A percentile compares a stretch with the other conserved stretches of the same genome.
Evolutionary conservation across 2,329 filamentous ascomycete genomes (phyloP).

Genomic region (Conoideocrella luteorostrata): DNA sequence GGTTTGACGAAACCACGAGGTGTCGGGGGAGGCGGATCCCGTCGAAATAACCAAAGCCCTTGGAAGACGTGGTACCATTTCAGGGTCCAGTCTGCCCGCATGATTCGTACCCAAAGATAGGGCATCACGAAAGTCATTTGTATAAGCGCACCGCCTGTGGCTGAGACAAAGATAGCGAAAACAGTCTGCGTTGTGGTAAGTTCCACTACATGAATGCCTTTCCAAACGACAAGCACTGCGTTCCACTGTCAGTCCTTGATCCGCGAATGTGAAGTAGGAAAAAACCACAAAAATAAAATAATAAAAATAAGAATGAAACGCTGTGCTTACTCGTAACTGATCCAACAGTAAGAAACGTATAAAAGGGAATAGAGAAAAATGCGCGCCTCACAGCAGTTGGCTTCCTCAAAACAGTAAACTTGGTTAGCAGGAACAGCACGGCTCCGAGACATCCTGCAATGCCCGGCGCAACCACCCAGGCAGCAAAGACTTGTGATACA

Average conservation of each 20-base stretch:
- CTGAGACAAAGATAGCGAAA: slow-evolving; percentile 36
- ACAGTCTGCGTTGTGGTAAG: slow-evolving; percentile 18
- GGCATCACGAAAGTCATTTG: slow-evolving; percentile 44
- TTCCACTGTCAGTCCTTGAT: background rate
- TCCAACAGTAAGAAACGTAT: slow-evolving; percentile 30
- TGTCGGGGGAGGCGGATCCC: slow-evolving; percentile 28
- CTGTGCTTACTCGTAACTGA: slow-evolving; percentile 27
- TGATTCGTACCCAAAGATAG: slow-evolving; percentile 42
- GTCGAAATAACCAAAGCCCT: slow-evolving; percentile 39
- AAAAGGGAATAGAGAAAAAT: slow-evolving; percentile 29
- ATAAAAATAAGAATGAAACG: no score
- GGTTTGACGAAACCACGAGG: slow-evolving; percentile 34
- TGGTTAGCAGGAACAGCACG: slow-evolving; percentile 27
- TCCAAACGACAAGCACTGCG: slow-evolving; percentile 46
- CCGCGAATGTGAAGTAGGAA: no score
- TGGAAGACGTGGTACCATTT: slow-evolving; percentile 40
- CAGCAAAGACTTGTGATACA: slow-evolving; percentile 31
- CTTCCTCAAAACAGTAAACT: slow-evolving; percentile 23
- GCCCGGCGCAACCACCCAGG: slow-evolving; percentile 30
- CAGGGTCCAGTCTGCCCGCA: slow-evolving; percentile 45
- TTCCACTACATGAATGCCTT: slow-evolving; percentile 23
- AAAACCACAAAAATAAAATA: no score
- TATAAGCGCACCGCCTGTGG: slow-evolving; percentile 34
- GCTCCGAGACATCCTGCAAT: slow-evolving; percentile 27
- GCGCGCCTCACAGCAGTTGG: slow-evolving; percentile 26